A percentile compares a stretch with the other conserved stretches of the same genome.
Conservation (phyloP, 805 yeast species). For the Suhomyces emberorum region DNA sequence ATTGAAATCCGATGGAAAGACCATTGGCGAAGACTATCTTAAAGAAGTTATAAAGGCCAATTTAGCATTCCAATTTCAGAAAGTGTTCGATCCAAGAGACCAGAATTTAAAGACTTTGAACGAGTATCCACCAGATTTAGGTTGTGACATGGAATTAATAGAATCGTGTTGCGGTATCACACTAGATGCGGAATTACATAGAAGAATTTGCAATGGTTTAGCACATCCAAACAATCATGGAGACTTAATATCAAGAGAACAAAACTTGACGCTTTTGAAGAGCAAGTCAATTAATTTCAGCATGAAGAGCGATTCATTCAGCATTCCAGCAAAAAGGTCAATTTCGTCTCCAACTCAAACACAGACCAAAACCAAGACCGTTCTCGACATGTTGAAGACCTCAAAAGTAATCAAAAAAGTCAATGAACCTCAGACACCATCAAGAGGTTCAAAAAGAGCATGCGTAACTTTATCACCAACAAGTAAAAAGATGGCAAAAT, state of each 20-base stretch:
- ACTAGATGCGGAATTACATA: constrained; percentile 47
- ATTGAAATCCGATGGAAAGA: constrained; percentile 59
- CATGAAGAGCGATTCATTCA: neutral
- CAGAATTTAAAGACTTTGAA: constrained; percentile 54
- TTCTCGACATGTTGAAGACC: constrained; percentile 3
- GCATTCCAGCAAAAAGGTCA: constrained; percentile 1
- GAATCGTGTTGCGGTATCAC: constrained; percentile 46
- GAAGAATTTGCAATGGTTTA: constrained; percentile 58
- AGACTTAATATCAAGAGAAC: constrained; percentile 47
- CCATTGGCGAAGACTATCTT: constrained; percentile 55
- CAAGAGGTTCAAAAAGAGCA: constrained; percentile 1
- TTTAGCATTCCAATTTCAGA: constrained; percentile 77
- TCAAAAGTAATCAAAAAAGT: neutral
- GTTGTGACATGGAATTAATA: constrained; percentile 39
- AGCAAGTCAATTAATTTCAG: constrained; percentile 9
- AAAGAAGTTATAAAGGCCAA: constrained; percentile 64
- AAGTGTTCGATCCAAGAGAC: constrained; percentile 72
- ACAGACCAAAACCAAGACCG: neutral
- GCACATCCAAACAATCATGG: constrained; percentile 61
- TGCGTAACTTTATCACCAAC: constrained; percentile 10
- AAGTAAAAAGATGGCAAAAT: constrained; percentile 8
- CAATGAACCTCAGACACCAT: neutral
- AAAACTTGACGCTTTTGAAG: constrained; percentile 18
- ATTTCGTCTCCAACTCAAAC: constrained; percentile 4
- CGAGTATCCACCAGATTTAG: constrained; percentile 46